Evolutionary conservation across 768 basidiomycete species (phyloP), one percentile per base, ranked within the genome.

Genomic region (Hypsizygus marmoreus): DNA sequence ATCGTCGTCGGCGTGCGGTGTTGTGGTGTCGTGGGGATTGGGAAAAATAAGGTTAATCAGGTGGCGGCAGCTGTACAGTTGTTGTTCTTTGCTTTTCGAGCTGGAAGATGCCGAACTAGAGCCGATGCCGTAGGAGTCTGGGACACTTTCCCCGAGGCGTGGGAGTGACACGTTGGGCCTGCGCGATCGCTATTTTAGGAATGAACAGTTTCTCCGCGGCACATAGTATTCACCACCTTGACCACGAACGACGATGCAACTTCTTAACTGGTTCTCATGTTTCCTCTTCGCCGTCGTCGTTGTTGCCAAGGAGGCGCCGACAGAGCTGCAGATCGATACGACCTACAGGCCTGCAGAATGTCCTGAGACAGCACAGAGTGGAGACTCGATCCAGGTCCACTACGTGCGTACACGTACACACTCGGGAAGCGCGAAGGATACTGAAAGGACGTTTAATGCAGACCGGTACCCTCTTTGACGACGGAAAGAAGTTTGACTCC

Each of bases 401-500:
- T 92, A 91, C 57, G 89, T 91, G 63, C 41, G 68, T 63, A 28
- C 17, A 20, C 22, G 10, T n/a, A 33, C 13, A 30, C 35, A 13
- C n/a, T 19, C 17, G 7, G 36, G 32, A 28, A 20, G n/a, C 24
- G 20, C 10, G 35, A 41, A 28, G 38, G n/a, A n/a, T n/a, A 35
- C 47, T 38, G 6, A 1, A 42, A 16, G 14, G 19, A 29, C 14
- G 5, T 16, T 2, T 41, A 8, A 65, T 37, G 9, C 25, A 95
- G 81, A 91, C 90, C 4, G 95, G 94, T 3, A 95, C 78, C 7
- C 66, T 97, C 40, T 83, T 83, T 55, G 66, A 77, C 8, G 82
- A 75, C 40, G 92, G 92, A 6, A 77, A 77, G 47, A 88, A 94
- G 63, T 97, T 97, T 57, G 94, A 97, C 66, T 94, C 91, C 7